These are phyloP conservation scores for Gymnopus androsaceus DNA, from an alignment of 1,284 basidiomycete genomes.

Conservation along the genomic window DNA sequence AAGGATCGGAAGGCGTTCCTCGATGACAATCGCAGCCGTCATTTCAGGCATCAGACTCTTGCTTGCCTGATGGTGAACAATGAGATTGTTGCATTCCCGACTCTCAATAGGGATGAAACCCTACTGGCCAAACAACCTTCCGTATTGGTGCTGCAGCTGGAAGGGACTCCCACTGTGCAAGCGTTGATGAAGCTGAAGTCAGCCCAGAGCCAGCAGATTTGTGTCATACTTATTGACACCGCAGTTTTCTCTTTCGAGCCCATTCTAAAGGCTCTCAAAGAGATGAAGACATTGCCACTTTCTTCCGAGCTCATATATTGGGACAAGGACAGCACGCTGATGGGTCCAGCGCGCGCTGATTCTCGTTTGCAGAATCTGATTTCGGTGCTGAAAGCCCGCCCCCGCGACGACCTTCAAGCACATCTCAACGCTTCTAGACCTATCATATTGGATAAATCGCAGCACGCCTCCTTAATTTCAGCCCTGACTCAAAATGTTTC, in stretches of 20 bases:
- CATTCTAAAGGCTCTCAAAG: slow-evolving; percentile 53
- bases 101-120: slow-evolving; percentile 54
- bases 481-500: slow-evolving; percentile 57
- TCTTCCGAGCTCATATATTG: slow-evolving; percentile 54
- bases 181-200: slow-evolving; percentile 43
- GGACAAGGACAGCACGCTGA: slow-evolving; percentile 31
- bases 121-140: slow-evolving; percentile 49
- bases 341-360: slow-evolving; percentile 11
- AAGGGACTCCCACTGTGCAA: slow-evolving; percentile 40
- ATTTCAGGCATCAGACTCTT: slow-evolving; percentile 53
- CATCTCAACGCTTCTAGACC: slow-evolving; percentile 37
- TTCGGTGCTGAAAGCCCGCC: slow-evolving; percentile 33
- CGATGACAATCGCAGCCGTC: slow-evolving; percentile 38
- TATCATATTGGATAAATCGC: slow-evolving; percentile 52
- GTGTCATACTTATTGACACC: slow-evolving; percentile 58
- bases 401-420: slow-evolving; percentile 41
- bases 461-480: slow-evolving; percentile 49
- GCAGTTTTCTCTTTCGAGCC: slow-evolving; percentile 65
- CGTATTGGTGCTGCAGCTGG: slow-evolving; percentile 51
- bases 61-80: slow-evolving; percentile 51
- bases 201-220: slow-evolving; percentile 31
- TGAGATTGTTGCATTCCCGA: slow-evolving; percentile 53
- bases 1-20: slow-evolving; percentile 39
- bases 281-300: slow-evolving; percentile 44
- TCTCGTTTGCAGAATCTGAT: slow-evolving; percentile 31